Evolutionary conservation across 2,329 filamentous ascomycete genomes (phyloP), one percentile per base, ranked within the genome.

Genomic region (Penicillium sp.): DNA sequence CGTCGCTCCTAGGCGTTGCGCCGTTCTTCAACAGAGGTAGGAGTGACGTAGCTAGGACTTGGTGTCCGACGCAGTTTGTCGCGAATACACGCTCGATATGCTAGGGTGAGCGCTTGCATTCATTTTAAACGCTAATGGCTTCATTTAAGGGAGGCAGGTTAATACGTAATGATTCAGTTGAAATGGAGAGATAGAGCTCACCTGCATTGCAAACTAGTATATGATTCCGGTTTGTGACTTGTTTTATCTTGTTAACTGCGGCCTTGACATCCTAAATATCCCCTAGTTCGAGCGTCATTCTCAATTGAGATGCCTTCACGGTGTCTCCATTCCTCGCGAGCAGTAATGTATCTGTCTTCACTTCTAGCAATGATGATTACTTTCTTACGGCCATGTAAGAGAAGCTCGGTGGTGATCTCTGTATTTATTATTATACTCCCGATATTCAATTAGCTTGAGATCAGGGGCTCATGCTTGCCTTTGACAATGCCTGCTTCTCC

Each of bases 61-160:
- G 75, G 60, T 83, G 78, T 5, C 80, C 80, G 40, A 82, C 71
- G 58, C 82, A 78, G 53, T 75, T 79, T 58, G 81, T 71, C 5
- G 70, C 78, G 59, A 84, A 84, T 7, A 76, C 78, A 31, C 64
- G 60, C 61, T 83, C 81, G 38, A 81, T 63, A 8, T 77, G 76
- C 19, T 82, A 60, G 2, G 63, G 60, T 8, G 66, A 71, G 30
- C 64, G 57, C 22, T 57, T 57, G 52, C 62, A 67, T 26, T 69
- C 43, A 19, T 58, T 45, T 19, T 57, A 51, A 4, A 66, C 55
- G 3, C 65, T 60, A 10, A 67, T 41, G 12, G 40, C 48, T 49
- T 37, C 55, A 63, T 64, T 41, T 43, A n/a, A 30, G 16, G 14
- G 19, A 26, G 25, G 25, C 16, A 14, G 12, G 12, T 49, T 12